Evolutionary conservation across 495 filamentous ascomycete genomes (phyloP), one percentile per base, ranked within the genome.

Genomic region (Penicillium lividum): DNA sequence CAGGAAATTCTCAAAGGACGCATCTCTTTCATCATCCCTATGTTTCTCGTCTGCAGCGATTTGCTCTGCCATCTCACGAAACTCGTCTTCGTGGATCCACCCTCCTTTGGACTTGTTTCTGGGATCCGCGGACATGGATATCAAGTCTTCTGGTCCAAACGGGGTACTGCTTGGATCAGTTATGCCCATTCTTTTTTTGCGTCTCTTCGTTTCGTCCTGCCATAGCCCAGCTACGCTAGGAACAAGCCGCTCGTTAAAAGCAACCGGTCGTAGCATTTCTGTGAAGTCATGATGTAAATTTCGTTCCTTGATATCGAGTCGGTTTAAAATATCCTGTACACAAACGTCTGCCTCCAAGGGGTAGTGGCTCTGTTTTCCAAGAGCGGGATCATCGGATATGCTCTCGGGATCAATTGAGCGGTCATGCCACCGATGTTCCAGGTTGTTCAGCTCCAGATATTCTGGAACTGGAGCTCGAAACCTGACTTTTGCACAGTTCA

Each of bases 1-100:
- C 9, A 90, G 72, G 66, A 92, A 91, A 6, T 72, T 75, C 49
- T 88, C 83, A 61, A 96, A 92, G 5, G 73, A 77, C 0, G 84
- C 38, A 0, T 76, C 70, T 16, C 63, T 67, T 0, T 72, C 77
- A 51, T 82, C 75, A 42, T 73, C 78, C 30, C 79, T 77, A 22
- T 60, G 68, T 53, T 72, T 80, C 70, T 96, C 94, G 34, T 90
- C 77, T 1, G 70, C 62, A 16, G 88, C 81, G 33, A 93, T 77
- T 18, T 74, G 69, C 44, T 78, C 68, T 2, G 92, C 73, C 65
- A 88, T 79, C 31, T 85, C 77, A 25, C 82, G 80, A 68, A 87
- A 92, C 57, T 96, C 92, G 57, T 90, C 89, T 72, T 97, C 92
- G 65, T 97, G 92, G 25, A 97, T 87, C 94, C 94, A 98, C 5